Percentiles rank a stretch among this genome's conserved stretches.
phyloP scores from a whole-genome alignment of 441 rosid species.

The Populus tomentosa region DNA sequence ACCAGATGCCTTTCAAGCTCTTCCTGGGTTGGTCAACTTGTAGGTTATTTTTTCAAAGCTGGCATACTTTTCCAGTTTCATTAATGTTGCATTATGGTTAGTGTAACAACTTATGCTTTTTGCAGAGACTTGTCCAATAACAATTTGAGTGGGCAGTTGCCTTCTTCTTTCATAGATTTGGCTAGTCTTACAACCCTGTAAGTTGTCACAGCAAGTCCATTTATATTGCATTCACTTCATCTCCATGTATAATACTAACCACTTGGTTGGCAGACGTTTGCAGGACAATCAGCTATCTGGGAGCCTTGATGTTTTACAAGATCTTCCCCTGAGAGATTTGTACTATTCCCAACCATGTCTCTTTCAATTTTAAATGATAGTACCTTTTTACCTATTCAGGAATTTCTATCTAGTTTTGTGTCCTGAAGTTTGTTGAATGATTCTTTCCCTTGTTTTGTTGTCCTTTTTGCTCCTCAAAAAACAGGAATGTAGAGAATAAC shows the following conservation, averaged over 20 bases:
- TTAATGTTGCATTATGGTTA: slow-evolving; percentile 17
- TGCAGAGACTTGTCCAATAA: slow-evolving; percentile 80
- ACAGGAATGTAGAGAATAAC: slow-evolving; percentile 89
- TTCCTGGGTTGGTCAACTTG: slow-evolving; percentile 72
- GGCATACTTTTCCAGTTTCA: neutral
- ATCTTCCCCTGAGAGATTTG: slow-evolving; percentile 79
- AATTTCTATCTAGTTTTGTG: neutral
- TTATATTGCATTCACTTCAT: neutral
- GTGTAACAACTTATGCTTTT: slow-evolving; percentile 18
- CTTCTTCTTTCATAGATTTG: slow-evolving; percentile 65
- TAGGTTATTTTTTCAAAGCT: slow-evolving; percentile 33
- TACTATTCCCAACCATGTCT: slow-evolving; percentile 34
- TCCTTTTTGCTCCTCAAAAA: slow-evolving; percentile 7
- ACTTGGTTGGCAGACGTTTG: slow-evolving; percentile 57
- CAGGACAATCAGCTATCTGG: slow-evolving; percentile 88
- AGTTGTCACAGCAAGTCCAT: slow-evolving; percentile 21
- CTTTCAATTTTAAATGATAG: slow-evolving; percentile 2
- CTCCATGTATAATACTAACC: slow-evolving; percentile 26
- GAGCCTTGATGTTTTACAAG: slow-evolving; percentile 71
- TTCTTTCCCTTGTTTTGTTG: slow-evolving; percentile 7
- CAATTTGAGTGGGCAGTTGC: slow-evolving; percentile 74
- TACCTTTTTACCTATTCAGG: neutral
- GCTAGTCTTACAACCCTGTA: slow-evolving; percentile 69
- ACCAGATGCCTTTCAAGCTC: slow-evolving; percentile 72
- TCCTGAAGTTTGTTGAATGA: slow-evolving; percentile 3